These are phyloP conservation scores for Dioscorea cayenensis DNA, from an alignment of 116 monocot genomes.

Conservation along the genomic window DNA sequence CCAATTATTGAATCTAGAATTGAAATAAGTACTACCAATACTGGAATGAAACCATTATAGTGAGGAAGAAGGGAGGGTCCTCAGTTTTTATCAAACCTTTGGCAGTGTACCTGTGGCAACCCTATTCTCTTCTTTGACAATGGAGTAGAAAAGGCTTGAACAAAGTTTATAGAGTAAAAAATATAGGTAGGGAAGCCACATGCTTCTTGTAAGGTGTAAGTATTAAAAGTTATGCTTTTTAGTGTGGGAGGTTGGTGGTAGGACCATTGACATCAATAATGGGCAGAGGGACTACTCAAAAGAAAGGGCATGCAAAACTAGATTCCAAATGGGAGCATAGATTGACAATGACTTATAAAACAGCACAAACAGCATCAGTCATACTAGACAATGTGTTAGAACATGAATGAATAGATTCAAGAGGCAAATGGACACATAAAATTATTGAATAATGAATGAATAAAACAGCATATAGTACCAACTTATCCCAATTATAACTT, in stretches of 20 bases:
- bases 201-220: not conserved
- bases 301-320: not conserved
- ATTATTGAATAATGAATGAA: too few relatives aligned
- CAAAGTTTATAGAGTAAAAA: not conserved
- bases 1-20: not conserved
- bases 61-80: not conserved
- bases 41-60: not conserved
- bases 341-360: not conserved
- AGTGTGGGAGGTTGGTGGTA: not conserved
- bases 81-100: not conserved
- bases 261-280: not conserved
- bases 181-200: not conserved
- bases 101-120: not conserved
- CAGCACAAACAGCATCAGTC: not conserved
- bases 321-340: not conserved
- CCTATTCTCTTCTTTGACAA: not conserved
- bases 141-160: not conserved
- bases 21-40: not conserved
- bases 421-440: too few relatives aligned
- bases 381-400: not conserved
- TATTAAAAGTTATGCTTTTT: not conserved
- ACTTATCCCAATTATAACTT: too few relatives aligned
- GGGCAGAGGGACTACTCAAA: not conserved
- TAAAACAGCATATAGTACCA: too few relatives aligned
- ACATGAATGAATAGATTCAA: too few relatives aligned